Evolutionary conservation across 768 basidiomycete species (phyloP), one percentile per base, ranked within the genome.

Genomic region (Collybiopsis confluens): DNA sequence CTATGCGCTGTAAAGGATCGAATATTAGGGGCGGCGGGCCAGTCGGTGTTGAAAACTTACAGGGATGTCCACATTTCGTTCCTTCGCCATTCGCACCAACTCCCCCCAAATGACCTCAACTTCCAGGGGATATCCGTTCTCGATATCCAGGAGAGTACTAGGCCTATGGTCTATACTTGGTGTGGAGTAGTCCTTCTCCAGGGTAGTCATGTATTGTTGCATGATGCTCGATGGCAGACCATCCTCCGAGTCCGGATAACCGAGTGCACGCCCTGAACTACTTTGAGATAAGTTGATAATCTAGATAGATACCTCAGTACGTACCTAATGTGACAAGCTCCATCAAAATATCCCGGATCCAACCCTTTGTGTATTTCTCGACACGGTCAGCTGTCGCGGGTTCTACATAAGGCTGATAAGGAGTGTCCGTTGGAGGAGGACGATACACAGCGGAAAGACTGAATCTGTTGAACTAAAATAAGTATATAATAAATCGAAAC

Each of bases 91-190:
- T 38, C 79, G 65, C 23, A 85, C 78, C 2, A 85, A 75, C 54
- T 83, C 77, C 0, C 86, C 85, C 4, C 86, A 55, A 41, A 87
- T 81, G 13, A 77, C 82, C 62, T 87, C 85, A 1, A 88, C 78
- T 66, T 88, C 86, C 56, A 86, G 76, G 35, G 85, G 82, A 48
- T 70, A 36, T 23, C 48, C 48, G 6, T 50, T 50, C 18, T 36
- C 36, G 36, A 35, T 46, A 40, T 50, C 48, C 1, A 50, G 35
- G 10, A 50, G 48, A 33, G 36, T 27, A 27, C 48, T 50, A 18
- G 48, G 48, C 10, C 33, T 36, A 50, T 50, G 48, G 10, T 33
- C 21, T 33, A 36, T 50, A 13, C 23, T 18, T 23, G 48, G 48
- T 20, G 33, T 36, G 16, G 33, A 33, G 23, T 50, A 36, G 33